A percentile compares a stretch with the other conserved stretches of the same genome.
Conservation (phyloP, 2,329 filamentous ascomycete species). For the Atkinsonella texensis region DNA sequence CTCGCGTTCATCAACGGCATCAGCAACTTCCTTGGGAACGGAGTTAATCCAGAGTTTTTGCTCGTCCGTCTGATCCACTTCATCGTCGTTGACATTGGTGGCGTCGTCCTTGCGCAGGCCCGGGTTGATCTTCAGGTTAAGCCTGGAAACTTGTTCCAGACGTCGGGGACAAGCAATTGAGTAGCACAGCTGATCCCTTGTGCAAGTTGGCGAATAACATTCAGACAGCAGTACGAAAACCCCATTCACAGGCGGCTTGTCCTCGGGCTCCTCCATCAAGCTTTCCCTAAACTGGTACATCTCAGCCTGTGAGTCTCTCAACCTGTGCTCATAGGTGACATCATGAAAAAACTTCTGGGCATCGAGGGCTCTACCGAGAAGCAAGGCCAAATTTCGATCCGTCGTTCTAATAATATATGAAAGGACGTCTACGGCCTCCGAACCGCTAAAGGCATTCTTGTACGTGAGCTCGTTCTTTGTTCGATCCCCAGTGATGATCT, state of each 20-base stretch:
- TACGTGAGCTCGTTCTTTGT: slow-evolving; percentile 96
- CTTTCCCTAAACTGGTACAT: slow-evolving; percentile 96
- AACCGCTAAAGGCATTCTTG: slow-evolving; percentile 92
- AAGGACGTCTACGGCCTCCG: slow-evolving; percentile 89
- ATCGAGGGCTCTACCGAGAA: slow-evolving; percentile 83
- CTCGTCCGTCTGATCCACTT: slow-evolving; percentile 74
- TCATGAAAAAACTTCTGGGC: slow-evolving; percentile 99
- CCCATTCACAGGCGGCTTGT: slow-evolving; percentile 68
- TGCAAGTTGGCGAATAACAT: slow-evolving; percentile 97
- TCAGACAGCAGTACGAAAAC: slow-evolving; percentile 94
- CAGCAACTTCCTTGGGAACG: slow-evolving; percentile 86
- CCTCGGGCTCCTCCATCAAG: slow-evolving; percentile 70
- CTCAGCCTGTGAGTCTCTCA: slow-evolving; percentile 87
- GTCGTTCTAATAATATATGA: slow-evolving; percentile 96
- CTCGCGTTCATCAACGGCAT: slow-evolving; percentile 78
- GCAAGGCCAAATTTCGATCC: slow-evolving; percentile 82
- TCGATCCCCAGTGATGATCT: slow-evolving; percentile 74
- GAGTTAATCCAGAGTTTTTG: slow-evolving; percentile 99
- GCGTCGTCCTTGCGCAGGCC: slow-evolving; percentile 59
- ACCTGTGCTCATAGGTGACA: slow-evolving; percentile 91
- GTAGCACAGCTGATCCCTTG: slow-evolving; percentile 88
- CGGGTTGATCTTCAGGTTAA: slow-evolving; percentile 88
- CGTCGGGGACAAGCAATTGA: slow-evolving; percentile 92
- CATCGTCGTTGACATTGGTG: slow-evolving; percentile 59
- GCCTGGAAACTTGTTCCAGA: slow-evolving; percentile 83